Base-by-base conservation (phyloP, 768 basidiomycete genomes). In the Tricholoma furcatifolium region DNA sequence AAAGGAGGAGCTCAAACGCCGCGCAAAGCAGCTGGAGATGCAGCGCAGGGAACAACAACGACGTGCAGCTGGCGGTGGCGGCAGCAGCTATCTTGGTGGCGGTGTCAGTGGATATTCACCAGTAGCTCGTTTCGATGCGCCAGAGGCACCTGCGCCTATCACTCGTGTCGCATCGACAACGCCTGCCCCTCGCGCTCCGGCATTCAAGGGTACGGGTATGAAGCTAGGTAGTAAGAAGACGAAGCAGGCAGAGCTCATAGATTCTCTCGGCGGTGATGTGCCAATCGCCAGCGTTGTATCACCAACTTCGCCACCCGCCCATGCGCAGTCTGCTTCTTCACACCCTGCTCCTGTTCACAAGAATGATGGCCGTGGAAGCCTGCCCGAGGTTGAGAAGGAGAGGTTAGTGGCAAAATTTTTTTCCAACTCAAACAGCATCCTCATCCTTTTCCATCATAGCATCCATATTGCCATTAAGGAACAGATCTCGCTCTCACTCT, bases 11-110 rank as follows among this genome's bases (percentile, higher is more conserved):
- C 87, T 99, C 65, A 98, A 98, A 69, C 85, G 97, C 36, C 88
- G 96, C 27, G 95, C 97, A 0, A 97, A 97, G 67, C 94, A 98
- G 64, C 84, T 99, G 56, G 97, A 99, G 70, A 91, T 97, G 85
- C 97, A 98, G 65, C 85, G 96, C 38, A 80, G 95, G 31, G 96
- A 99, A 66, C 93, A 95, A 67, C 93, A 96, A 60, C 79, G 84
- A 54, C 87, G 93, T 18, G 73, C 86, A 4, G 83, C 81, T 7
- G 63, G 66, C 50, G 70, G 76, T 24, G 78, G 77, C 8, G 77
- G 80, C 14, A 75, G 76, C 54, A 79, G 78, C 59, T 86, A 85
- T 65, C 77, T 87, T 12, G 84, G 86, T 4, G 83, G 88, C 32
- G 82, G 87, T 18, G 67, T 77, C 31, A 76, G 85, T 11, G 87